phyloP scores from a whole-genome alignment of 345 rosid species.

The Lepidium didymum region DNA sequence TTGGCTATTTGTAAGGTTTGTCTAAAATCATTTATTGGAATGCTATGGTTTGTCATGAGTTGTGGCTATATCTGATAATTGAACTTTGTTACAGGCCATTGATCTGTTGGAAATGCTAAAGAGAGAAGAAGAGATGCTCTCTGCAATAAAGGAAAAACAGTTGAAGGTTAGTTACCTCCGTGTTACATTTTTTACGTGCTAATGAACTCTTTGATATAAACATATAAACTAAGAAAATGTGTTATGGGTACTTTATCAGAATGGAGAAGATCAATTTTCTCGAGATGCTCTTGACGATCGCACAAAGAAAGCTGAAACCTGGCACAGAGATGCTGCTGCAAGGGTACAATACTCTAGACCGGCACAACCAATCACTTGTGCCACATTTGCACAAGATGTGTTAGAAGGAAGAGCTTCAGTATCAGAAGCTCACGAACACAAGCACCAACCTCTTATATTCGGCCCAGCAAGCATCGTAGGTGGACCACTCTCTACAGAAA shows the following conservation, averaged over 20 bases:
- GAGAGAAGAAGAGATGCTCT: constrained; percentile 88
- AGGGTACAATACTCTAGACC: constrained; percentile 60
- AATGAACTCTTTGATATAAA: background rate
- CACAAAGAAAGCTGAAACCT: constrained; percentile 59
- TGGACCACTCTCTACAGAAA: constrained; percentile 55
- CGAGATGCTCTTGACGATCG: constrained; percentile 72
- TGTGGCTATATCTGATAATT: constrained; percentile 13
- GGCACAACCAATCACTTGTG: constrained; percentile 82
- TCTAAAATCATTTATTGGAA: background rate
- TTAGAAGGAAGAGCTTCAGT: constrained; percentile 85
- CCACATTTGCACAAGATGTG: constrained; percentile 96
- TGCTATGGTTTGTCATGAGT: background rate
- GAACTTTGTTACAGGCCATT: constrained; percentile 45
- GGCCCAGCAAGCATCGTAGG: constrained; percentile 83
- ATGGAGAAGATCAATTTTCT: constrained; percentile 64
- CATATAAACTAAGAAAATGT: background rate
- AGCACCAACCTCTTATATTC: constrained; percentile 81
- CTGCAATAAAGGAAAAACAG: constrained; percentile 65
- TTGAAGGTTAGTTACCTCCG: constrained; percentile 41
- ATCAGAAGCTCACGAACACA: constrained; percentile 82
- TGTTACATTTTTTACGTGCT: background rate
- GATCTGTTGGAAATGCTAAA: constrained; percentile 85
- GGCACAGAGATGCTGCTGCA: constrained; percentile 86
- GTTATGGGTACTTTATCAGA: constrained; percentile 27
- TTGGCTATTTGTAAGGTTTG: constrained; percentile 81